phyloP scores from a whole-genome alignment of 306 rosid species.

The Ammopiptanthus mongolicus region DNA sequence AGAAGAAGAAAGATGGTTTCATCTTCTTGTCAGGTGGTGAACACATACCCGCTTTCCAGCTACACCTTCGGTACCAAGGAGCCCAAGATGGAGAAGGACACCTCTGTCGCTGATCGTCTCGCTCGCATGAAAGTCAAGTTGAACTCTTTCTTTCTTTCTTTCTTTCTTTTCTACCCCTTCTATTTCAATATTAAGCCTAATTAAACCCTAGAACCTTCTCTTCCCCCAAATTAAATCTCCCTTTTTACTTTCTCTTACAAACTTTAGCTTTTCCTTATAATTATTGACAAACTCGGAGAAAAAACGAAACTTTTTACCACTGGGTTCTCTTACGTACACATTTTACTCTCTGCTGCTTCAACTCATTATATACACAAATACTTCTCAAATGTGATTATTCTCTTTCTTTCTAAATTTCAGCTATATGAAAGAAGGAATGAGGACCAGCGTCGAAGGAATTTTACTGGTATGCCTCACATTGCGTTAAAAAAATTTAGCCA shows the following conservation, averaged over 20 bases:
- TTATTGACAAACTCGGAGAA: too few relatives aligned
- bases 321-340: too few relatives aligned
- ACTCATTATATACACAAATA: not conserved
- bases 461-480: slow-evolving; percentile 60
- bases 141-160: not conserved
- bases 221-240: not conserved
- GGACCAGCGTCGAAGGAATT: slow-evolving; percentile 96
- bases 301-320: too few relatives aligned
- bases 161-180: too few relatives aligned
- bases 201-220: slow-evolving; percentile 43
- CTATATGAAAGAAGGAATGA: slow-evolving; percentile 97
- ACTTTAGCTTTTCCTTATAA: too few relatives aligned
- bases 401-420: slow-evolving; percentile 38
- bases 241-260: too few relatives aligned
- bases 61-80: slow-evolving; percentile 99
- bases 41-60: slow-evolving; percentile 94
- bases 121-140: slow-evolving; percentile 99
- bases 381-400: not conserved
- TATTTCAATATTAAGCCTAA: too few relatives aligned
- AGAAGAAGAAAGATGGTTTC: slow-evolving; percentile 42
- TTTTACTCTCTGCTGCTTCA: too few relatives aligned
- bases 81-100: slow-evolving; percentile 99
- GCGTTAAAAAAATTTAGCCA: too few relatives aligned
- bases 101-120: slow-evolving; percentile 99
- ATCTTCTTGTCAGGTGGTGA: slow-evolving; percentile 61